Conservation (phyloP, 805 yeast genomes). For the Metschnikowia proteae region DNA sequence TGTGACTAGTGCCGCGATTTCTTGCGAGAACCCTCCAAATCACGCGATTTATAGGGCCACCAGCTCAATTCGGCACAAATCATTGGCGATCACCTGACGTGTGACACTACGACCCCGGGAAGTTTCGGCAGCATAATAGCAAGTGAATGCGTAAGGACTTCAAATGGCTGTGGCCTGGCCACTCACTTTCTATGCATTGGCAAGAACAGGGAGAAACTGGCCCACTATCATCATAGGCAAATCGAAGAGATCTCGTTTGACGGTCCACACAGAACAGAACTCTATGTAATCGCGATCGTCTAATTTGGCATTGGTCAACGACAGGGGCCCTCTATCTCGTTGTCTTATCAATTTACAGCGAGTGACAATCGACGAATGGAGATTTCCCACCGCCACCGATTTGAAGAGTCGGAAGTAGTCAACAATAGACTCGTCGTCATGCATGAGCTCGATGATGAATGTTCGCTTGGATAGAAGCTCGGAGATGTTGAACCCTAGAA, state of each 20-base stretch:
- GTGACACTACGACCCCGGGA: not conserved
- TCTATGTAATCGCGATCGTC: constrained; percentile 36
- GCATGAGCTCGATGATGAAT: constrained; percentile 75
- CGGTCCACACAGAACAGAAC: constrained; percentile 83
- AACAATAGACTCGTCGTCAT: constrained; percentile 68
- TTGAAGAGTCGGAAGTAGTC: constrained; percentile 71
- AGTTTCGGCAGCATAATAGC: not conserved
- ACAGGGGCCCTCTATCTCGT: constrained; percentile 12
- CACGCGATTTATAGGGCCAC: not conserved
- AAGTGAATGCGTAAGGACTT: too few relatives aligned
- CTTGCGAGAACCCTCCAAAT: not conserved
- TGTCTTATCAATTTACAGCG: constrained; percentile 45
- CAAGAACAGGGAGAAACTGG: constrained; percentile 67
- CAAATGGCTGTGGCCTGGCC: too few relatives aligned
- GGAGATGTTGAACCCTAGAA: constrained; percentile 60
- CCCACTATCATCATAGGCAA: constrained; percentile 83
- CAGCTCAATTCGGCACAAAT: not conserved
- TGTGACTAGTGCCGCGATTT: not conserved
- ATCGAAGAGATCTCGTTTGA: constrained; percentile 77
- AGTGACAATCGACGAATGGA: constrained; percentile 50
- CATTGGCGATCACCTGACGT: not conserved
- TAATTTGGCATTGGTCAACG: constrained; percentile 19
- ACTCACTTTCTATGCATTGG: constrained; percentile 8
- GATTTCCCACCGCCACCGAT: constrained; percentile 65
- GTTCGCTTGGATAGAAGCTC: constrained; percentile 55